phyloP scores from a whole-genome alignment of 2,329 filamentous ascomycete species.

The Claviceps pazoutovae region DNA sequence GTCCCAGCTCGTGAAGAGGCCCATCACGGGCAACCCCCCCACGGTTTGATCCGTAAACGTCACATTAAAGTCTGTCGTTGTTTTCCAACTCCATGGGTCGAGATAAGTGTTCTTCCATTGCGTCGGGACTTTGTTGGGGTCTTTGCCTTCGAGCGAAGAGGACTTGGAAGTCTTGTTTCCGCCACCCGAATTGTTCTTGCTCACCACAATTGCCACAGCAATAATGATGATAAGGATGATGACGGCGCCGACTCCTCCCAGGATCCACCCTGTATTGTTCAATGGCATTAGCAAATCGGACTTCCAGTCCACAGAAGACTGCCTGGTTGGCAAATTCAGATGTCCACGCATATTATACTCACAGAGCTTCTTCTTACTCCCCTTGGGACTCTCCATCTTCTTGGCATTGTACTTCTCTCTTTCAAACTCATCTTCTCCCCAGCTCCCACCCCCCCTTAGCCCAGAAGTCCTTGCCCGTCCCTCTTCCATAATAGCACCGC shows the following conservation, averaged over 20 bases:
- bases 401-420: conserved; percentile 31
- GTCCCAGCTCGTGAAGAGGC: conserved; percentile 72
- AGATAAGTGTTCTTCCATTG: conserved; percentile 61
- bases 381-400: conserved; percentile 32
- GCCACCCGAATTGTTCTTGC: conserved; percentile 38
- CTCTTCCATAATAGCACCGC: conserved; percentile 56
- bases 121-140: conserved; percentile 43
- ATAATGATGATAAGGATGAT: conserved; percentile 54
- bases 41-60: conserved; percentile 81
- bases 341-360: conserved; percentile 16
- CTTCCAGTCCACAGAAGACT: no score
- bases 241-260: conserved; percentile 37
- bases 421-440: conserved; percentile 30
- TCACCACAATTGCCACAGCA: conserved; percentile 51
- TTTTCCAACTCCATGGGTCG: conserved; percentile 84
- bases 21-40: conserved; percentile 82
- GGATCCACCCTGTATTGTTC: conserved; percentile 31
- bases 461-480: conserved; percentile 30
- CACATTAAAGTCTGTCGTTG: conserved; percentile 82
- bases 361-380: conserved; percentile 48
- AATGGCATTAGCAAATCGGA: conserved; percentile 9
- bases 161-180: conserved; percentile 15
- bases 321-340: not conserved
- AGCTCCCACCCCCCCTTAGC: conserved; percentile 29
- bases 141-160: conserved; percentile 33